phyloP scores from a whole-genome alignment of 345 rosid species.

The Lepidium aucheri region DNA sequence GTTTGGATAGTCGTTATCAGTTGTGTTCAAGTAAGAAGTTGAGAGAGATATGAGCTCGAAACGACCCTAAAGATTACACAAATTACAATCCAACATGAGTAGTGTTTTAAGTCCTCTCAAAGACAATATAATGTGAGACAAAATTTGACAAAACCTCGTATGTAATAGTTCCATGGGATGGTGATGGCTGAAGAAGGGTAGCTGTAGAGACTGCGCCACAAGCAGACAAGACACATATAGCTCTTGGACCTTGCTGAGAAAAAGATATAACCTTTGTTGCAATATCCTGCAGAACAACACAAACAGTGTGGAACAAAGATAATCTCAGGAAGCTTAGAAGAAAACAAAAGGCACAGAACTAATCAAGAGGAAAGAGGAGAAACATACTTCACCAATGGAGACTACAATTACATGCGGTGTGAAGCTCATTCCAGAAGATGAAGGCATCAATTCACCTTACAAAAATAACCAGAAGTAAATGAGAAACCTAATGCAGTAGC shows the following conservation, averaged over 20 bases:
- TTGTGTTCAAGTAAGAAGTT: conserved; percentile 60
- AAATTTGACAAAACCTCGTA: conserved; percentile 53
- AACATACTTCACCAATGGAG: conserved; percentile 64
- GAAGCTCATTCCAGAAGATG: conserved; percentile 73
- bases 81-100: conserved; percentile 8
- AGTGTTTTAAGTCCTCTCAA: not conserved
- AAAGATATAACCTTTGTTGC: conserved; percentile 67
- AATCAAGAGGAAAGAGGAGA: not conserved
- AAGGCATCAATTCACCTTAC: conserved; percentile 30
- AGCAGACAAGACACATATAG: conserved; percentile 80
- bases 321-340: not conserved
- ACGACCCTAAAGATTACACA: conserved; percentile 50
- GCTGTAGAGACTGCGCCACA: conserved; percentile 88
- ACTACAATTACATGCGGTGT: conserved; percentile 71
- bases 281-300: conserved; percentile 21
- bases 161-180: conserved; percentile 70
- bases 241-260: conserved; percentile 85
- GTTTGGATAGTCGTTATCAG: conserved; percentile 38
- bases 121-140: not conserved
- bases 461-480: not conserved
- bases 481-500: not conserved
- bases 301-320: not conserved
- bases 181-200: conserved; percentile 72
- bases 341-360: not conserved
- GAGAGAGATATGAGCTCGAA: conserved; percentile 87